Evolutionary conservation across 2,329 filamentous ascomycete genomes (phyloP), one percentile per base, ranked within the genome.

Genomic region (Claviceps spartinae): DNA sequence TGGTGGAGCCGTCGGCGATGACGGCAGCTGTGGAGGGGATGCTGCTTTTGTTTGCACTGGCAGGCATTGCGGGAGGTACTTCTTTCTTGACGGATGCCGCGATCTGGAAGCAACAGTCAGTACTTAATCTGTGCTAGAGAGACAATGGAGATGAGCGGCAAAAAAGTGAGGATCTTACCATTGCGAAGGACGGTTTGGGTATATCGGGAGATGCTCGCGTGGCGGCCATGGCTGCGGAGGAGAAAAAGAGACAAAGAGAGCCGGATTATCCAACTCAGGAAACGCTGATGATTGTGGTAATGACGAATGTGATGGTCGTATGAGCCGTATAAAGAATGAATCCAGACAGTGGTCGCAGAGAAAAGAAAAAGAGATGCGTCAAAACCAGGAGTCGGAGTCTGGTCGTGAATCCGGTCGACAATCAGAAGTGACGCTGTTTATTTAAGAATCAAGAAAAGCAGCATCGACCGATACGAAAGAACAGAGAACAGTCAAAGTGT

Each of bases 181-280:
- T 88, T 68, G 85, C 85, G 73, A 89, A 89, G 44, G 85, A 87
- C 60, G 83, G 77, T 67, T 79, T 81, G 50, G 70, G 69, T 52
- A 70, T 57, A 58, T 76, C 74, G 56, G 72, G 62, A 59, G 71
- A 66, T 59, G 73, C 66, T 61, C 71, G 69, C 52, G 71, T 64
- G 47, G 73, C 69, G 55, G 74, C 70, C 75, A 78, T 78, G 57
- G 57, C 61, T 46, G 14, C 43, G 20, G 30, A 26, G 41, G 22
- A 38, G 54, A 52, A 56, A 55, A n/a, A 3, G 36, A 4, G 38
- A 34, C 30, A 34, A 50, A 20, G 24, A 34, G 52, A 55, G 59
- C 56, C 58, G 52, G 22, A 40, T 49, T 51, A 59, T 57, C 59
- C 59, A 59, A 57, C 46, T 51, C 48, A 55, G 42, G 52, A 56